phyloP scores from a whole-genome alignment of 2,329 filamentous ascomycete genomes.

The Aspergillus ustus region DNA sequence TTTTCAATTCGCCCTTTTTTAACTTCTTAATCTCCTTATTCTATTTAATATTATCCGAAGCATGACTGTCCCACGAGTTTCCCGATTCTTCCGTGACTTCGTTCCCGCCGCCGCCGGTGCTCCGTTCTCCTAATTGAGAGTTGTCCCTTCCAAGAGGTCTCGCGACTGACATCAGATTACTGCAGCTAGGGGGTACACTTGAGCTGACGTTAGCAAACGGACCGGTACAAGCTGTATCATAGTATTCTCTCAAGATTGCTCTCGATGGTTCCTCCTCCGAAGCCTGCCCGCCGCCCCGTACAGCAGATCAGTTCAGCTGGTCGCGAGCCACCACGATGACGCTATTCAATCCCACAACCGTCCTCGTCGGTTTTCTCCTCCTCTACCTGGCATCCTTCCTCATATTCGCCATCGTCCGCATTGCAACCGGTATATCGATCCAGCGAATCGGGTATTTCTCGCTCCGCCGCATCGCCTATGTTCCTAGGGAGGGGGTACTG shows the following conservation, averaged over 20 bases:
- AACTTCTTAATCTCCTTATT: conserved; percentile 4
- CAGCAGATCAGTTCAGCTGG: conserved; percentile 38
- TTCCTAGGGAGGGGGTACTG: conserved; percentile 83
- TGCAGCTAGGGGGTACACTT: conserved; percentile 15
- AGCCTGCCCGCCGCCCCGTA: conserved; percentile 19
- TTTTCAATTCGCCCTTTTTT: background rate
- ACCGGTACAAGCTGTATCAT: background rate
- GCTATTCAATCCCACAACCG: conserved; percentile 70
- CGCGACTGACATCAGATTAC: background rate
- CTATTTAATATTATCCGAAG: conserved; percentile 13
- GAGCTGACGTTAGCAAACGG: background rate
- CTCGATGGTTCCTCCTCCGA: conserved; percentile 29
- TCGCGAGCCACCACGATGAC: conserved; percentile 48
- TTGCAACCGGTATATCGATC: conserved; percentile 91
- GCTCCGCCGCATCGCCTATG: conserved; percentile 86
- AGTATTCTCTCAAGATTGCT: conserved; percentile 4
- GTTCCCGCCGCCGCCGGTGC: conserved; percentile 20
- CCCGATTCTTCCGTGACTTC: conserved; percentile 18
- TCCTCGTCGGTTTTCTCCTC: conserved; percentile 83
- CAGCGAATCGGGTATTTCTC: conserved; percentile 94
- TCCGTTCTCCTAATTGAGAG: conserved; percentile 28
- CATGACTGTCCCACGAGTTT: conserved; percentile 26
- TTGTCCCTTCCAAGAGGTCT: conserved; percentile 20
- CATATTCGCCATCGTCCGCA: conserved; percentile 87
- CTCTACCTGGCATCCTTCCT: conserved; percentile 91